These are phyloP conservation scores for Lichtheimia ramosa DNA, from an alignment of 371 early-diverging fungal species.

Conservation along the genomic window DNA sequence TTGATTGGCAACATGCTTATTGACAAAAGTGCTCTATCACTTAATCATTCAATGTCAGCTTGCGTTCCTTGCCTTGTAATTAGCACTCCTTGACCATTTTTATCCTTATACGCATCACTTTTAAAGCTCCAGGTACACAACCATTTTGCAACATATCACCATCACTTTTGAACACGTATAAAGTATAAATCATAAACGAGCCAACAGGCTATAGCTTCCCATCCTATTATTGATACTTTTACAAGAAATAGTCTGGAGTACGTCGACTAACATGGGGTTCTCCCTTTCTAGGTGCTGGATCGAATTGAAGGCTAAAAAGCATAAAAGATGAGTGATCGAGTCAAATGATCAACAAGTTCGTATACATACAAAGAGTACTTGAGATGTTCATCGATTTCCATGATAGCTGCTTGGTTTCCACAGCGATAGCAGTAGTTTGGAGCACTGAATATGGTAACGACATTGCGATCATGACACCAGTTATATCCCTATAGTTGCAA, in stretches of 20 bases:
- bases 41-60: too few relatives aligned
- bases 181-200: neutral
- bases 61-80: too few relatives aligned
- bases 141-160: neutral
- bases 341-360: neutral
- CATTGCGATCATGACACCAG: slow-evolving; percentile 97
- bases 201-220: neutral
- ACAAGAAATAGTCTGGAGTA: slow-evolving; percentile 98
- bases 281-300: slow-evolving; percentile 97
- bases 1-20: too few relatives aligned
- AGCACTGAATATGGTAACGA: slow-evolving; percentile 99
- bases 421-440: slow-evolving; percentile 99
- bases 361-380: slow-evolving; percentile 89
- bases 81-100: too few relatives aligned
- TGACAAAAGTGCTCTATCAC: too few relatives aligned
- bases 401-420: slow-evolving; percentile 98
- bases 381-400: slow-evolving; percentile 92
- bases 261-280: slow-evolving; percentile 97
- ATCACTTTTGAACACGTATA: neutral
- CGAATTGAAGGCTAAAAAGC: slow-evolving; percentile 89
- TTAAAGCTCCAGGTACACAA: too few relatives aligned
- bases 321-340: neutral
- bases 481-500: slow-evolving; percentile 76
- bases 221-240: slow-evolving; percentile 17
- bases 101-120: too few relatives aligned